Evolutionary conservation across 2,329 filamentous ascomycete genomes (phyloP).

Genomic region (Westerdykella sp.): DNA sequence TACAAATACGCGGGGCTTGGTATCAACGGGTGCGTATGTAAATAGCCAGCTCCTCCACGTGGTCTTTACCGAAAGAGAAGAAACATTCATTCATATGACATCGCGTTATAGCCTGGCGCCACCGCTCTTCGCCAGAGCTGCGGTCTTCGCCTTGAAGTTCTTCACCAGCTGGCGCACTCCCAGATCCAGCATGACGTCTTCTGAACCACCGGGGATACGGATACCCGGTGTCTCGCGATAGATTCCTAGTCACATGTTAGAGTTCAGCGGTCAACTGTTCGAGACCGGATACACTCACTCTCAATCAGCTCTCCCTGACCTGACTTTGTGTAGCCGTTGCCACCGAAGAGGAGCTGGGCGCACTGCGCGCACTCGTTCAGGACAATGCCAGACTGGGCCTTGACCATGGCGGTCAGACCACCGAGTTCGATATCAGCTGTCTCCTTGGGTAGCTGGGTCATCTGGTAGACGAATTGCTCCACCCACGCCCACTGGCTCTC

Average conservation of each 20-base stretch:
- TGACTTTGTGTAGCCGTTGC: slow-evolving; percentile 63
- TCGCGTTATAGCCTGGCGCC: slow-evolving; percentile 40
- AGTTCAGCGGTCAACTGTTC: slow-evolving; percentile 7
- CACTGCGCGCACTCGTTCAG: slow-evolving; percentile 64
- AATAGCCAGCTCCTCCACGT: neutral
- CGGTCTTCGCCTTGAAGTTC: slow-evolving; percentile 56
- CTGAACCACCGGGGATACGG: slow-evolving; percentile 59
- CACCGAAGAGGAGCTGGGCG: slow-evolving; percentile 66
- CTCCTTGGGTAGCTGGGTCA: slow-evolving; percentile 55
- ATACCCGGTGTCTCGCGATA: slow-evolving; percentile 58
- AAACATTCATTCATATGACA: neutral
- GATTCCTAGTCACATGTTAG: slow-evolving; percentile 42
- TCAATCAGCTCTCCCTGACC: slow-evolving; percentile 68
- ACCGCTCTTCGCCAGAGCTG: slow-evolving; percentile 43
- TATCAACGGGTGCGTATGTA: neutral
- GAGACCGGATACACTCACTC: slow-evolving; percentile 44
- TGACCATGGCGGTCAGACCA: slow-evolving; percentile 64
- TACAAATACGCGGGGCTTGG: neutral
- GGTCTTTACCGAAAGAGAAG: neutral
- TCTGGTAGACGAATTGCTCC: slow-evolving; percentile 63
- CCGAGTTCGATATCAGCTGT: slow-evolving; percentile 61
- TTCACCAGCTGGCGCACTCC: slow-evolving; percentile 65
- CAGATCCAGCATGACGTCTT: slow-evolving; percentile 67
- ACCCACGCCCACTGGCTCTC: slow-evolving; percentile 69
- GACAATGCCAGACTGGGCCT: slow-evolving; percentile 67